phyloP scores from a whole-genome alignment of 495 filamentous ascomycete species.

The Lasiosphaeria ovina region DNA sequence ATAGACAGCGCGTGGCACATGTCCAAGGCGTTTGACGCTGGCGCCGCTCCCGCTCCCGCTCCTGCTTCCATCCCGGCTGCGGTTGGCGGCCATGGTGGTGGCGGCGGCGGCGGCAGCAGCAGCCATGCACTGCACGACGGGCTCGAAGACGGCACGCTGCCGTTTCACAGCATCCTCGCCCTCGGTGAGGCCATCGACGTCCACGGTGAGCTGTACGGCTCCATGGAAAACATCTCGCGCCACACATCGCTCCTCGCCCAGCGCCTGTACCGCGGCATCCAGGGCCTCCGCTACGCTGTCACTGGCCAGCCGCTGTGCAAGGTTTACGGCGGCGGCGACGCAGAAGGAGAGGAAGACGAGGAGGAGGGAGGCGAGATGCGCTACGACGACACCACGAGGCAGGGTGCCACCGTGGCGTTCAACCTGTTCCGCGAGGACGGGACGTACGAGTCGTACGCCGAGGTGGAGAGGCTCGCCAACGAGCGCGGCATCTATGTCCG shows the following conservation, averaged over 20 bases:
- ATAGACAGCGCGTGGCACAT: constrained; percentile 62
- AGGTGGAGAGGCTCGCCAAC: constrained; percentile 63
- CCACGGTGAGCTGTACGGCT: constrained; percentile 60
- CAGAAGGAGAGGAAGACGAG: constrained; percentile 34
- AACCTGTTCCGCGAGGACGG: constrained; percentile 59
- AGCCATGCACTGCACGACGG: constrained; percentile 52
- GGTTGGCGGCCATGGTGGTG: constrained; percentile 11
- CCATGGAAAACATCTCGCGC: constrained; percentile 58
- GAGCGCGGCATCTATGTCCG: constrained; percentile 63
- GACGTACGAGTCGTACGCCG: constrained; percentile 53
- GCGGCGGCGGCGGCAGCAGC: not conserved
- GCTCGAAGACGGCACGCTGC: constrained; percentile 75
- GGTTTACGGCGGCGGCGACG: constrained; percentile 50
- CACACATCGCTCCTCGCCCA: constrained; percentile 60
- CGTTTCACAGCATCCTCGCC: constrained; percentile 75
- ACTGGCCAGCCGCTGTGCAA: constrained; percentile 58
- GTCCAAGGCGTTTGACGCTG: constrained; percentile 48
- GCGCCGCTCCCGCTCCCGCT: not conserved
- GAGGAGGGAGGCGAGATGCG: constrained; percentile 11
- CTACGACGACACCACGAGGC: constrained; percentile 57
- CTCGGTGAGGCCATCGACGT: constrained; percentile 67
- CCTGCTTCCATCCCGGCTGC: not conserved
- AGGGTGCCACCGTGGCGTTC: constrained; percentile 72
- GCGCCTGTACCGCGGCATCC: constrained; percentile 51
- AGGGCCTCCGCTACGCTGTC: constrained; percentile 48